phyloP scores from a whole-genome alignment of 805 yeast species.

The Wilhelminamyces savonicus region DNA sequence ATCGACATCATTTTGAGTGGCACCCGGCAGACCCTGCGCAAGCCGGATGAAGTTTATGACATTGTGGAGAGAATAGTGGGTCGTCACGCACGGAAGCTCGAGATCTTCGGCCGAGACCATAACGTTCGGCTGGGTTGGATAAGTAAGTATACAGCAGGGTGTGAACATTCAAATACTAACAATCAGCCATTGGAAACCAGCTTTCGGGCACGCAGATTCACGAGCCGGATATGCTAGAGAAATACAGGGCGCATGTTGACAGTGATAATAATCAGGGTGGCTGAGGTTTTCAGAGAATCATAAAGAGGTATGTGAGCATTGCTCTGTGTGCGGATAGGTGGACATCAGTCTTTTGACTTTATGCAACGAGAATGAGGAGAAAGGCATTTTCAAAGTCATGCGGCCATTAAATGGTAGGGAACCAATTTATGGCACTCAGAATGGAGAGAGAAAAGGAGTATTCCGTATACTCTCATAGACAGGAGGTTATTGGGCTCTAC shows the following conservation, averaged over 20 bases:
- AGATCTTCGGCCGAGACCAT: slow-evolving; percentile 83
- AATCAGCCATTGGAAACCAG: slow-evolving; percentile 69
- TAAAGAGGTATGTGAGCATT: too few relatives aligned
- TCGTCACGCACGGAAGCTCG: slow-evolving; percentile 66
- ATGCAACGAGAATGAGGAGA: too few relatives aligned
- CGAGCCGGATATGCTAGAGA: slow-evolving; percentile 50
- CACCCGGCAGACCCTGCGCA: slow-evolving; percentile 83
- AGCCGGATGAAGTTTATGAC: slow-evolving; percentile 86
- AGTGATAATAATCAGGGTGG: too few relatives aligned
- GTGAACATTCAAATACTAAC: neutral
- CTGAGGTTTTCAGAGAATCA: too few relatives aligned
- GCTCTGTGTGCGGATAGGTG: too few relatives aligned
- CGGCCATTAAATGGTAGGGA: too few relatives aligned
- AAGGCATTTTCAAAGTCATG: too few relatives aligned
- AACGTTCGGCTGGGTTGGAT: slow-evolving; percentile 89
- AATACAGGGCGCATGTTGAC: slow-evolving; percentile 19
- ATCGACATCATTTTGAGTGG: slow-evolving; percentile 73
- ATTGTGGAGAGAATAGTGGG: slow-evolving; percentile 85
- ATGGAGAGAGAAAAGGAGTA: too few relatives aligned
- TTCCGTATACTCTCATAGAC: too few relatives aligned
- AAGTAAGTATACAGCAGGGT: slow-evolving; percentile 25
- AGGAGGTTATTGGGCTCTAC: too few relatives aligned
- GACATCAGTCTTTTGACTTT: too few relatives aligned
- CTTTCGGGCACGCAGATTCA: slow-evolving; percentile 51
- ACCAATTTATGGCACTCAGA: too few relatives aligned